These are phyloP conservation scores for Fusarium verticillioides DNA, from an alignment of 2,329 filamentous ascomycete species.

Conservation along the genomic window DNA sequence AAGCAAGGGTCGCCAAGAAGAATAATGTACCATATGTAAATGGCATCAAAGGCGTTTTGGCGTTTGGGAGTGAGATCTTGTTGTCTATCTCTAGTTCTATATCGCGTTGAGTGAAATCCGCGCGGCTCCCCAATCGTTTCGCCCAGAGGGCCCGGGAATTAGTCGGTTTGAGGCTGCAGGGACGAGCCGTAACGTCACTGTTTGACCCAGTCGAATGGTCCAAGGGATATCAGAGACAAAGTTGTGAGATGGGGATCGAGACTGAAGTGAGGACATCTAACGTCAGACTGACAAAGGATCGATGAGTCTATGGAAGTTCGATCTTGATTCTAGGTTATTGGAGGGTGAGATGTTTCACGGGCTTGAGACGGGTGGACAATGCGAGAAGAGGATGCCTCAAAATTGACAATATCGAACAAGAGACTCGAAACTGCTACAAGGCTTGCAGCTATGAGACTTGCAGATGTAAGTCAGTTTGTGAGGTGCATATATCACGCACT, in stretches of 20 bases:
- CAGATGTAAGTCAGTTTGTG: neutral
- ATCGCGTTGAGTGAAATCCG: neutral
- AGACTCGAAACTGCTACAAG: slow-evolving; percentile 7
- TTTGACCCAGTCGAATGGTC: slow-evolving; percentile 15
- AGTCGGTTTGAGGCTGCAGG: slow-evolving; percentile 20
- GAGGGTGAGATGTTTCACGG: slow-evolving; percentile 35
- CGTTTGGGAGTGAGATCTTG: slow-evolving; percentile 20
- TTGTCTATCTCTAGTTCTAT: slow-evolving; percentile 5
- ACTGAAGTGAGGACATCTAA: slow-evolving; percentile 16
- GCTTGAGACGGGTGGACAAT: slow-evolving; percentile 11
- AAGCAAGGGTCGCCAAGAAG: slow-evolving; percentile 29
- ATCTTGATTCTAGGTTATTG: slow-evolving; percentile 21
- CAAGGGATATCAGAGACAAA: slow-evolving; percentile 5
- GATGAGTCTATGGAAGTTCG: slow-evolving; percentile 33
- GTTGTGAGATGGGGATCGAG: slow-evolving; percentile 9
- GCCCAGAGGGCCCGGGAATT: neutral
- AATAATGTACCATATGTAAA: slow-evolving; percentile 26
- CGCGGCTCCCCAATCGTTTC: neutral
- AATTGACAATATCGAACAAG: slow-evolving; percentile 5
- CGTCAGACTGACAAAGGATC: slow-evolving; percentile 8
- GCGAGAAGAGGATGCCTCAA: slow-evolving; percentile 4
- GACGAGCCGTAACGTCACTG: slow-evolving; percentile 31
- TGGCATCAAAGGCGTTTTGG: slow-evolving; percentile 25
- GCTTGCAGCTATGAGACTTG: slow-evolving; percentile 11
- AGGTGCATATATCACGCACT: slow-evolving; percentile 15